Conservation (phyloP, 176 grass and related monocot species). For the Areca catechu region DNA sequence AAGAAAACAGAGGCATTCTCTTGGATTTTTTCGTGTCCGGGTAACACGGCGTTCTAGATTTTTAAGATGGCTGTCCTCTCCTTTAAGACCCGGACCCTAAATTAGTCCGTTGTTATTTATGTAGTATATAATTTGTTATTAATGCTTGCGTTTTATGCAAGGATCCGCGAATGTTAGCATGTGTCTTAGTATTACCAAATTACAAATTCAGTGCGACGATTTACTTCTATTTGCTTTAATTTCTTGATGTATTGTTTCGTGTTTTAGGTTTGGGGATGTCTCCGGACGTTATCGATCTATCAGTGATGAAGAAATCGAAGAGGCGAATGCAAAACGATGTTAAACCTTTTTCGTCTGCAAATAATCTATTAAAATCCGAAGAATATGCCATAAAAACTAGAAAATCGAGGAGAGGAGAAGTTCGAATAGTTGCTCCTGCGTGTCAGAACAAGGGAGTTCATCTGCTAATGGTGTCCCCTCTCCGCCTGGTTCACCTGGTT, state of each 20-base stretch:
- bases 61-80: no score
- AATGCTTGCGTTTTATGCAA: no score
- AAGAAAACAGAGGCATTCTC: no score
- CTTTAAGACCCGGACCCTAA: no score
- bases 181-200: no score
- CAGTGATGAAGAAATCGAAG: slow-evolving; percentile 16
- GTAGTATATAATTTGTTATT: no score
- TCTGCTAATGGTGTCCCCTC: slow-evolving; percentile 1
- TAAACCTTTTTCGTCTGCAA: slow-evolving; percentile 4
- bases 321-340: background rate
- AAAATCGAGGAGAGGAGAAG: slow-evolving; percentile 18
- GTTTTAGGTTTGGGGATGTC: slow-evolving; percentile 1
- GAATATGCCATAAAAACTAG: slow-evolving; percentile 5
- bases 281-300: slow-evolving; percentile 6
- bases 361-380: background rate
- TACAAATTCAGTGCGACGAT: no score
- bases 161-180: no score
- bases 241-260: slow-evolving; percentile 1
- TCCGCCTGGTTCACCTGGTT: slow-evolving; percentile 4
- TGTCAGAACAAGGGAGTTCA: slow-evolving; percentile 10
- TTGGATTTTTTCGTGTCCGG: no score
- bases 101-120: no score
- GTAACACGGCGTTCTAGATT: no score
- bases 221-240: no score
- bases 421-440: slow-evolving; percentile 9